A percentile compares a stretch with the other conserved stretches of the same genome.
phyloP scores from a whole-genome alignment of 345 rosid species.

The Boechera stricta region DNA sequence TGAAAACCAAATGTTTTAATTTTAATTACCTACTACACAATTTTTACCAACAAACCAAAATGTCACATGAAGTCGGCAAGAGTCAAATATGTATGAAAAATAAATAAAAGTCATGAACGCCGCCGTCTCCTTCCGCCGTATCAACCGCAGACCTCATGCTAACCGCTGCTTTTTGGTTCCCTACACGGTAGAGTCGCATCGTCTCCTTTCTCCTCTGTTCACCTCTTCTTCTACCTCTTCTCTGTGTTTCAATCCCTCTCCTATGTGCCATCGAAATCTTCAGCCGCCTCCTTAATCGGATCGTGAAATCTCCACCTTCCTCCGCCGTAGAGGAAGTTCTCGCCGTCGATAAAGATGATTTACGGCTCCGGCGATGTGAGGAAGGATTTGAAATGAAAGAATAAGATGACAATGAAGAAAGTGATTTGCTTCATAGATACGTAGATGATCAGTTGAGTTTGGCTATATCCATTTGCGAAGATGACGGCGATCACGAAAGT shows the following conservation, averaged over 20 bases:
- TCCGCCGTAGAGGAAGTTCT: neutral
- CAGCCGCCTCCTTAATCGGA: conserved; percentile 43
- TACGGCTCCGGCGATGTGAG: conserved; percentile 55
- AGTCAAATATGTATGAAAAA: neutral
- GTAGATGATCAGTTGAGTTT: conserved; percentile 68
- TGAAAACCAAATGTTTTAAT: neutral
- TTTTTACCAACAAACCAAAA: neutral
- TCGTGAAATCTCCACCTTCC: conserved; percentile 18
- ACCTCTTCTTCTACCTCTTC: conserved; percentile 62
- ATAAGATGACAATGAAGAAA: conserved; percentile 43
- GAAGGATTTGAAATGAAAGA: conserved; percentile 53
- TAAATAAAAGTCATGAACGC: neutral
- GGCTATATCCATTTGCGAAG: conserved; percentile 56
- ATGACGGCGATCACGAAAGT: conserved; percentile 28
- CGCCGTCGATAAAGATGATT: conserved; percentile 44
- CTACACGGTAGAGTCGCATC: conserved; percentile 55
- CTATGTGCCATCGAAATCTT: conserved; percentile 58
- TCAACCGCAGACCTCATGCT: conserved; percentile 48
- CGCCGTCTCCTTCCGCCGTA: conserved; percentile 5
- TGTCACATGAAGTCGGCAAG: conserved; percentile 18
- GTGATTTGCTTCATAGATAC: conserved; percentile 63
- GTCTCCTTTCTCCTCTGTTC: conserved; percentile 59
- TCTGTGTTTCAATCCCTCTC: conserved; percentile 60
- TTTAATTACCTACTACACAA: neutral
- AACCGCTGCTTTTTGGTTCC: conserved; percentile 52